Base-by-base conservation (phyloP, 176 grass and related monocot species). In the Aegilops tauschii region DNA sequence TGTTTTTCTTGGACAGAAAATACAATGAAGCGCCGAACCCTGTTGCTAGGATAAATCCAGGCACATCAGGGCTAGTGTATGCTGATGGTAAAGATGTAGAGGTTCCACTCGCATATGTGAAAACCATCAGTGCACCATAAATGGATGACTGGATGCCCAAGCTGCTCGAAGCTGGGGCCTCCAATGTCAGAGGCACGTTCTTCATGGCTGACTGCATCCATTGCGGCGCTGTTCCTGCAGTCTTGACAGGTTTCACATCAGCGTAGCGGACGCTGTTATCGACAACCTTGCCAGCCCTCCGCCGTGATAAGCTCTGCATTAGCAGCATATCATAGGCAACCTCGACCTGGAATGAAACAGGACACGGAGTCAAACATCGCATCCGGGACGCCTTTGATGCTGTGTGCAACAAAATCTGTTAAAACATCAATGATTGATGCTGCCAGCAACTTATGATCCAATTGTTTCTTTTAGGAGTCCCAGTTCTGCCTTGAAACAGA, bases 261-360 rank as follows among this genome's bases (percentile, higher is more conserved):
- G 97, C 97, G 83, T 93, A 99, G 29, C 88, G 92, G 80, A 99
- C 93, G 71, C 83, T 88, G 72, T 20, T 96, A 79, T 89, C 87
- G 74, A 77, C 94, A 81, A 99, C 97, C 83, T 99, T 99, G 84
- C 97, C 97, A 80, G 92, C 80, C 76, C 94, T 89, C 59, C 97
- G 61, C 69, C 87, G 88, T 3, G 90, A 94, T 34, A 99, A 88
- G 64, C 97, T 96, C 85, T 94, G 90, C 97, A 99, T 94, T 71
- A 99, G 92, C 85, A 99, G 59, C 69, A 88, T 97, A 36, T 97
- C 97, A 78, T 99, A 99, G 78, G 97, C 97, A 76, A 91, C 87
- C 80, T 99, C 97, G 29, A 99, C 87, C 97, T 99, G 92, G 80
- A 90, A 89, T 20, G 65, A 68, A 75, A 78, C 70, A 80, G 29